Evolutionary conservation across 2,329 filamentous ascomycete genomes (phyloP), one percentile per base, ranked within the genome.

Genomic region (Colletotrichum tofieldiae): DNA sequence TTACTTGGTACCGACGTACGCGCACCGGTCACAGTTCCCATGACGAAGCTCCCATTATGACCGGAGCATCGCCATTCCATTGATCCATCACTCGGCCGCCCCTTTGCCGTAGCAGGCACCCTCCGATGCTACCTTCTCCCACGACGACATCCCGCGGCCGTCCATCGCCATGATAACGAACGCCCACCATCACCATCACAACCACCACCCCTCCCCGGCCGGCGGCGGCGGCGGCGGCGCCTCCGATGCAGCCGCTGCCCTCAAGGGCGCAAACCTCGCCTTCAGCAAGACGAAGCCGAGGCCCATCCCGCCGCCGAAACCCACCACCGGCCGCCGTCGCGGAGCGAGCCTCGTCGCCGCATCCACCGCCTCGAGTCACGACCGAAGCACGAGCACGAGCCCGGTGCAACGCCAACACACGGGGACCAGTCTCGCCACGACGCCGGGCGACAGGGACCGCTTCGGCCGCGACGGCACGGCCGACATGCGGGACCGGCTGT

Each of bases 221-320:
- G 47, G 54, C 16, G 41, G 29, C 68, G 75, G 23, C 5, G 47
- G 54, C 16, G 41, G 70, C 67, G 81, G 78, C 65, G 77, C 78
- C 65, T 78, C 78, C 65, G 78, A 83, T 73, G 78, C 81, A 75
- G 78, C 78, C 78, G 79, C 85, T 18, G 87, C 88, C 61, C 80
- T 90, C 67, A 84, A 82, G 70, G 89, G 89, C 64, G 89, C 89
- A 12, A 86, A 86, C 14, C 83, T 90, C 35, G 89, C 89, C 26
- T 91, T 90, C 73, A 82, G 83, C 74, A 85, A 84, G 59, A 81
- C 67, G 29, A 66, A 74, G 37, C 54, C 71, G n/a, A 68, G 71
- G 49, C 65, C 71, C 32, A 56, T 74, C 52, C 71, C 76, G 9
- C 60, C 71, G 8, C 65, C 72, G 35, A 69, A 67, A 51, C 69